Evolutionary conservation across 768 basidiomycete species (phyloP).

Genomic region (Sporobolomyces pararoseus): DNA sequence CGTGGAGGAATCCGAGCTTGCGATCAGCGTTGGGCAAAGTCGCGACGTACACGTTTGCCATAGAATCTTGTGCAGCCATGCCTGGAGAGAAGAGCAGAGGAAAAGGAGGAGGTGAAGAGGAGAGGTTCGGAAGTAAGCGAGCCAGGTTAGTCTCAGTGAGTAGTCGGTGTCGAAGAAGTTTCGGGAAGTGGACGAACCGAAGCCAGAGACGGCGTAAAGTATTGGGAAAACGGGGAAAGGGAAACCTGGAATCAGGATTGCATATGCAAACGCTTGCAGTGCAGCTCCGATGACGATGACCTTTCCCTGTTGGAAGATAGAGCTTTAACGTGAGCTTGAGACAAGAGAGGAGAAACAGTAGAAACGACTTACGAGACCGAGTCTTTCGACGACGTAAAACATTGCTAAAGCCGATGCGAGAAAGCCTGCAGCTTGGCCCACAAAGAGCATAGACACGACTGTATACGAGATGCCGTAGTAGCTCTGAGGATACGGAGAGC

Average conservation of each 20-base stretch:
- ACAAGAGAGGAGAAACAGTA: not conserved
- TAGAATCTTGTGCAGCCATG: slow-evolving; percentile 28
- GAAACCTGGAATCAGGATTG: slow-evolving; percentile 33
- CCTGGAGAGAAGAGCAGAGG: not conserved
- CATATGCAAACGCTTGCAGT: slow-evolving; percentile 28
- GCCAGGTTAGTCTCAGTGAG: no score
- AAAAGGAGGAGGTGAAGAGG: not conserved
- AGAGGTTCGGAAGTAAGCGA: no score
- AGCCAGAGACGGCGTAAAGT: slow-evolving; percentile 26
- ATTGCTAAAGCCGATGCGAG: not conserved
- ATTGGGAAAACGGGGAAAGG: slow-evolving; percentile 30
- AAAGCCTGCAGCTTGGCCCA: slow-evolving; percentile 37
- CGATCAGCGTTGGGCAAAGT: slow-evolving; percentile 8
- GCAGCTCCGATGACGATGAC: slow-evolving; percentile 16
- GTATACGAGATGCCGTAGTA: slow-evolving; percentile 29
- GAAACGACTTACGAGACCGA: slow-evolving; percentile 16
- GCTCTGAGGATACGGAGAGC: no score
- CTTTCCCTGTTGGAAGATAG: slow-evolving; percentile 11
- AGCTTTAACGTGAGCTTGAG: no score
- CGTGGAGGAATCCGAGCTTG: slow-evolving; percentile 25
- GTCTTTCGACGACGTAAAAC: not conserved
- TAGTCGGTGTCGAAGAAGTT: no score
- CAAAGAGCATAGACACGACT: slow-evolving; percentile 32
- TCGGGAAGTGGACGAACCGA: not conserved
- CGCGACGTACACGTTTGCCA: slow-evolving; percentile 34